Percentiles rank a stretch among this genome's conserved stretches.
Conservation (phyloP, 495 filamentous ascomycete genomes). For the Penicillium soppii region DNA sequence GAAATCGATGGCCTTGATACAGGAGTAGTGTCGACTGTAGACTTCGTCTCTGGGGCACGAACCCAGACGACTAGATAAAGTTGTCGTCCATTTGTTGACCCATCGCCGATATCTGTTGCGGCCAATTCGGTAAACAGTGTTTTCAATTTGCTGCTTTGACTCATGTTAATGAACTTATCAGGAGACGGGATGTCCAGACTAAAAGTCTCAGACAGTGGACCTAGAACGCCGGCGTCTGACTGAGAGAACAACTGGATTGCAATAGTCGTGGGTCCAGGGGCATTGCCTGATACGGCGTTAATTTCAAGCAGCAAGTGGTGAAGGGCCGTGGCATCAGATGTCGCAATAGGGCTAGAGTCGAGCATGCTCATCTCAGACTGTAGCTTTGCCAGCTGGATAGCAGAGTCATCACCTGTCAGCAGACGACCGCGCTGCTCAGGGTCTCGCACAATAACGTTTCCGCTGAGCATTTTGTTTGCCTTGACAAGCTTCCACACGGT, state of each 20-base stretch:
- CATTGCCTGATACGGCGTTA: slow-evolving; percentile 71
- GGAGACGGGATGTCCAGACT: slow-evolving; percentile 73
- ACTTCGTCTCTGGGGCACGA: slow-evolving; percentile 59
- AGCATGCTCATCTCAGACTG: slow-evolving; percentile 96
- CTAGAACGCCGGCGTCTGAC: slow-evolving; percentile 55
- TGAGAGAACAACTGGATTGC: slow-evolving; percentile 79
- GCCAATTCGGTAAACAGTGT: slow-evolving; percentile 86
- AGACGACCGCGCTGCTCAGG: slow-evolving; percentile 79
- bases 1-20: slow-evolving; percentile 32
- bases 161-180: slow-evolving; percentile 59
- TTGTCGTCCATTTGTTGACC: slow-evolving; percentile 59
- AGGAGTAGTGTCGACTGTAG: slow-evolving; percentile 25
- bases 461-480: slow-evolving; percentile 88
- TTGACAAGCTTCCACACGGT: slow-evolving; percentile 93
- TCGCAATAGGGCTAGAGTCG: slow-evolving; percentile 66
- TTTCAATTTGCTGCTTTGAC: slow-evolving; percentile 64
- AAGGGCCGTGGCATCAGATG: slow-evolving; percentile 67
- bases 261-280: slow-evolving; percentile 69
- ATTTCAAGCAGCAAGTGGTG: slow-evolving; percentile 87
- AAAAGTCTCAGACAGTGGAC: slow-evolving; percentile 78
- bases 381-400: slow-evolving; percentile 83
- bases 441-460: slow-evolving; percentile 91
- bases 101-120: slow-evolving; percentile 79
- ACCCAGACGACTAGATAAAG: slow-evolving; percentile 85
- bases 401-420: slow-evolving; percentile 88